Conservation (phyloP, 495 filamentous ascomycete genomes). For the Clohesyomyces aquaticus region DNA sequence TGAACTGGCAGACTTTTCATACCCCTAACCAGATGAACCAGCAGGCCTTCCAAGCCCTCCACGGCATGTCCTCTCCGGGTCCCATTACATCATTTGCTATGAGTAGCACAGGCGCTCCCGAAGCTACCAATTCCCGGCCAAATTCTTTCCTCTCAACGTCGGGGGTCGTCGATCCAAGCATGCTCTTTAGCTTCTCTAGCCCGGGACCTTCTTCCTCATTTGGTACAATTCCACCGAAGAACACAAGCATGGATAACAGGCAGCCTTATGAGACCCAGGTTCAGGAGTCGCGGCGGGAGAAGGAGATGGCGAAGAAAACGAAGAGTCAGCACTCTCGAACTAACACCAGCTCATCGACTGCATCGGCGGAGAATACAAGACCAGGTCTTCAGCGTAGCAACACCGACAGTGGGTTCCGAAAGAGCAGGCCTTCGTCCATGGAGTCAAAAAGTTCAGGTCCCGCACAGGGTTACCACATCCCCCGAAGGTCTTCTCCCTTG, state of each 20-base stretch:
- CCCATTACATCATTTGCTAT: conserved; percentile 20
- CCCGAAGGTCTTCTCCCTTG: conserved; percentile 38
- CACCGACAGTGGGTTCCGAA: conserved; percentile 43
- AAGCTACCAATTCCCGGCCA: conserved; percentile 22
- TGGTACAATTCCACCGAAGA: conserved; percentile 12
- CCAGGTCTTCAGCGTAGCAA: conserved; percentile 45
- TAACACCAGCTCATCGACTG: conserved; percentile 37
- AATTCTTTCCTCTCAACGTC: conserved; percentile 39
- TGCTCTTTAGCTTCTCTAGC: conserved; percentile 44
- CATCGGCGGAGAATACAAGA: conserved; percentile 24
- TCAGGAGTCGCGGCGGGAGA: conserved; percentile 38
- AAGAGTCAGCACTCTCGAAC: conserved; percentile 43
- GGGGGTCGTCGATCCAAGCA: conserved; percentile 42
- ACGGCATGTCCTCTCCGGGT: conserved; percentile 30
- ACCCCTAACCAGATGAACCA: conserved; percentile 33
- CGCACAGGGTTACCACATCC: conserved; percentile 32
- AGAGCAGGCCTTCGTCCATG: conserved; percentile 29
- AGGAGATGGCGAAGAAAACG: conserved; percentile 30
- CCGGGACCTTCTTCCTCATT: conserved; percentile 22
- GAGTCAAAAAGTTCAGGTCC: conserved; percentile 33
- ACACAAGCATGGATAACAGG: conserved; percentile 13
- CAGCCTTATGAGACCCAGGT: conserved; percentile 43
- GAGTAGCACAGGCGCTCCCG: conserved; percentile 7
- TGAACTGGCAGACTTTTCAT: conserved; percentile 25
- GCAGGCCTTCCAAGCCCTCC: conserved; percentile 37